Percentiles rank a stretch among this genome's conserved stretches.
phyloP scores from a whole-genome alignment of 2,329 filamentous ascomycete species.

The Ceratocystiopsis sp. region DNA sequence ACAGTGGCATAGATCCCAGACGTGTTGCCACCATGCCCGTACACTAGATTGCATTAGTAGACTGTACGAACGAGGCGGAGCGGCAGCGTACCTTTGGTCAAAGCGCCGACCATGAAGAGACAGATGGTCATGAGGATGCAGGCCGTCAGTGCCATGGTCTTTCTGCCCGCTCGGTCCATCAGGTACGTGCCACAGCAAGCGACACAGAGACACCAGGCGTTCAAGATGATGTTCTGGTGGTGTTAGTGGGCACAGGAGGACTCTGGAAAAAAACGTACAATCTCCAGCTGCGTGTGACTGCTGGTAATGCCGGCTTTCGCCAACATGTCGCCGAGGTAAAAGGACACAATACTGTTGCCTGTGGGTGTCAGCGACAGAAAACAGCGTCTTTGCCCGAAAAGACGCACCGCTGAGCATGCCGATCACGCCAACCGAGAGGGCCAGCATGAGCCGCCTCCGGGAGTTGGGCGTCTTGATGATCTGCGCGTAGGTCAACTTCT shows the following conservation, averaged over 20 bases:
- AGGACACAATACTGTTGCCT: conserved; percentile 8
- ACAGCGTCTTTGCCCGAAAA: too few species aligned
- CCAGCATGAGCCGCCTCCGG: conserved; percentile 1
- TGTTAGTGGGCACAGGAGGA: too few species aligned
- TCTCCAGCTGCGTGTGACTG: conserved; percentile 2
- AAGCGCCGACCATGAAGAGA: conserved; percentile 21
- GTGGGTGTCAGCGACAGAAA: background rate
- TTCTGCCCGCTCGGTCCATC: conserved; percentile 12
- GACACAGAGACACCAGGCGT: conserved; percentile 5
- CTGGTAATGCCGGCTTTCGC: conserved; percentile 4
- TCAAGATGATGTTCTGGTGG: conserved; percentile 2
- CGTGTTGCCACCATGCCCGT: background rate
- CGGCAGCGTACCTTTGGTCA: background rate
- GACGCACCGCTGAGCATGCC: background rate
- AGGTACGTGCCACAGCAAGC: conserved; percentile 10
- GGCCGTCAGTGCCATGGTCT: background rate
- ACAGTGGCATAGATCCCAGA: conserved; percentile 12
- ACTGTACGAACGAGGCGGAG: too few species aligned
- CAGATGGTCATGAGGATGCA: background rate
- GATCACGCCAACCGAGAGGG: conserved; percentile 1
- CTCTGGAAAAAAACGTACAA: background rate
- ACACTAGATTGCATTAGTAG: too few species aligned
- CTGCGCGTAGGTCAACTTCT: background rate
- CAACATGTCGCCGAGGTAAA: conserved; percentile 3
- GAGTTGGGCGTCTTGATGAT: background rate